These are phyloP conservation scores for Xylaria longipes DNA, from an alignment of 495 filamentous ascomycete genomes.

Conservation along the genomic window DNA sequence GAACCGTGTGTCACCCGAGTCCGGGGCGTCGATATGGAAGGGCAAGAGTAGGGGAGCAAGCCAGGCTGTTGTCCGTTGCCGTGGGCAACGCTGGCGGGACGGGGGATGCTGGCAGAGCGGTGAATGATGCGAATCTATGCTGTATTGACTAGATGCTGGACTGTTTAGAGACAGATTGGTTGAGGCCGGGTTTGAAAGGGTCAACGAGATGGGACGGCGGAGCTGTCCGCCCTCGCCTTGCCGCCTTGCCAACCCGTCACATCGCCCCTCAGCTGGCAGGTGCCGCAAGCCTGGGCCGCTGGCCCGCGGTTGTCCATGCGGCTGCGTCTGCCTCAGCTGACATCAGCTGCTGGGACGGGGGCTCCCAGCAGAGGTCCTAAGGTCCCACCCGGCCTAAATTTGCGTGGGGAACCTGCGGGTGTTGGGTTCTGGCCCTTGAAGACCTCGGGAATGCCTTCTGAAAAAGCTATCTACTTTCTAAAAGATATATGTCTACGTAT, in stretches of 20 bases:
- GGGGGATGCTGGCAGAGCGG: neutral
- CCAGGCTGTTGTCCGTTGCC: neutral
- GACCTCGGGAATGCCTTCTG: neutral
- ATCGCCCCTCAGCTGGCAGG: conserved; percentile 13
- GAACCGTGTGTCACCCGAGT: neutral
- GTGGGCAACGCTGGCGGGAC: conserved; percentile 5
- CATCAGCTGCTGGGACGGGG: neutral
- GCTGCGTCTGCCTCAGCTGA: neutral
- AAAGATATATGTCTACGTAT: neutral
- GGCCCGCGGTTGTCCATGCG: neutral
- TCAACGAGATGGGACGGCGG: conserved; percentile 12
- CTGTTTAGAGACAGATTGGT: conserved; percentile 17
- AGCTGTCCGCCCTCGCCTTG: conserved; percentile 14
- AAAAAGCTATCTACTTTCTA: neutral
- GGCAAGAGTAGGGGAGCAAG: neutral
- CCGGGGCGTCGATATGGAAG: conserved; percentile 1
- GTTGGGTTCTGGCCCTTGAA: neutral
- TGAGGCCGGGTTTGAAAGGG: conserved; percentile 11
- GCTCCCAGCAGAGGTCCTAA: neutral
- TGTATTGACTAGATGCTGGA: neutral
- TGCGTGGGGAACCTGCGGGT: neutral
- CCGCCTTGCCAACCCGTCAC: conserved; percentile 14
- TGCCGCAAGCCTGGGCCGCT: neutral
- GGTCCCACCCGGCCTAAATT: neutral
- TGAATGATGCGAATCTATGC: conserved; percentile 7